Evolutionary conservation across 2,329 filamentous ascomycete species (phyloP), one percentile per base, ranked within the genome.

Genomic region (Zymoseptoria pseudotritici): DNA sequence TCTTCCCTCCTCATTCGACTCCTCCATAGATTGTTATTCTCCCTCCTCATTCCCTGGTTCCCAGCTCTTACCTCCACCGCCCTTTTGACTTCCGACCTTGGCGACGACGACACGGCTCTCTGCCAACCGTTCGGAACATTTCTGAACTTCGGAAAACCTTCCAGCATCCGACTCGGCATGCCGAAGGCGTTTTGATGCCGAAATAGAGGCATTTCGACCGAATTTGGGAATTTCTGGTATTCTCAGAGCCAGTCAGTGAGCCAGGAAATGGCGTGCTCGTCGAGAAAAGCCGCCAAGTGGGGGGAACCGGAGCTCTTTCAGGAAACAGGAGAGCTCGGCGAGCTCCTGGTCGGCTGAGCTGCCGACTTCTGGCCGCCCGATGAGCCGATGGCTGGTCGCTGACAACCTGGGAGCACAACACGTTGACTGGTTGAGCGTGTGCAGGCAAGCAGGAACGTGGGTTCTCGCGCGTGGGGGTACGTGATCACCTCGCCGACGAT

Each of bases 31-130:
- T 10, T 31, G 22, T 57, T 58, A 53, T 61, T 60, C 42, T 55
- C 31, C 55, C 56, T 21, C 8, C 26, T 29, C 26, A 29, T 29
- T 29, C 26, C 26, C 26, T 29, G 26, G 1, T 31, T 50, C 50
- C 56, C 58, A 63, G 59, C 57, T 61, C 63, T 65, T 61, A 50
- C 62, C 50, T 22, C 17, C 59, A 49, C 56, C 64, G 59, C 63
- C 59, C 64, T 63, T 63, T 63, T 63, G 26, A 60, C 52, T 46
- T 58, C 58, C 60, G 59, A 62, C 61, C 61, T 54, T 51, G 57
- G 55, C 57, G 61, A 59, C 57, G 59, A 61, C 31, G 56, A 53
- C 54, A 59, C 57, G 13, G 22, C 56, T 31, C 56, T 57, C n/a
- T 31, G 29, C 53, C 36, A 54, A 22, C 61, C 53, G 58, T 60